These are phyloP conservation scores for Plasmodium coatneyi DNA, from an alignment of 169 alveolate genomes.

Conservation along the genomic window DNA sequence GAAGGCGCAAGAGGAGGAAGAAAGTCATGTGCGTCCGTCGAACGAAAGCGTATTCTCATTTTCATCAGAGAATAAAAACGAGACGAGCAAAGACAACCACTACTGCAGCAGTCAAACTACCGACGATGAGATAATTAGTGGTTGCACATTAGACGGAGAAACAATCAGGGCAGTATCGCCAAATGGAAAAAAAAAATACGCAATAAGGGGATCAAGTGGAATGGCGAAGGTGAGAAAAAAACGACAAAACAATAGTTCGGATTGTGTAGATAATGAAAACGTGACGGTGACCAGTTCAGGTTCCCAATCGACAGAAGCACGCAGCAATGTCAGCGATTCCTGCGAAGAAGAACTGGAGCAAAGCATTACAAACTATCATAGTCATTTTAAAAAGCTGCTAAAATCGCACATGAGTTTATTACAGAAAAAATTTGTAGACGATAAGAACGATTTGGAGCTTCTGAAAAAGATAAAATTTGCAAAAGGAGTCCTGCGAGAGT, in stretches of 20 bases:
- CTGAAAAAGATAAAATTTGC: constrained; percentile 39
- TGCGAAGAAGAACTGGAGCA: neutral
- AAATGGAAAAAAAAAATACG: neutral
- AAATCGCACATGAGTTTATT: neutral
- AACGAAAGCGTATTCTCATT: constrained; percentile 29
- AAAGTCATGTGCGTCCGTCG: neutral
- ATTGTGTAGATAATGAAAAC: neutral
- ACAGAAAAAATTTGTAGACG: constrained; percentile 5
- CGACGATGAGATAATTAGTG: neutral
- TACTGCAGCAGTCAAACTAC: neutral
- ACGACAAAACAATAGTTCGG: neutral
- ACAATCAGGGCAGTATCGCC: neutral
- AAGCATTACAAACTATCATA: constrained; percentile 7
- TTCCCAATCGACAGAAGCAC: neutral
- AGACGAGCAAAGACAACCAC: neutral
- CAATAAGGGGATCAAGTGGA: neutral
- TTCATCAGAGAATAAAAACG: constrained; percentile 29
- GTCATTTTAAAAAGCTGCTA: constrained; percentile 3
- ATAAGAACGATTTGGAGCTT: constrained; percentile 15
- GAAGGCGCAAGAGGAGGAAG: neutral
- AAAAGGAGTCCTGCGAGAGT: constrained; percentile 20
- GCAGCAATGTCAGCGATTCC: neutral
- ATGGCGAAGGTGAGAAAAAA: neutral
- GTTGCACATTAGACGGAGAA: neutral
- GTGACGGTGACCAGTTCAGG: neutral